These are phyloP conservation scores for Chlorella sp. DNA, from an alignment of 139 green algal genomes.

Conservation along the genomic window DNA sequence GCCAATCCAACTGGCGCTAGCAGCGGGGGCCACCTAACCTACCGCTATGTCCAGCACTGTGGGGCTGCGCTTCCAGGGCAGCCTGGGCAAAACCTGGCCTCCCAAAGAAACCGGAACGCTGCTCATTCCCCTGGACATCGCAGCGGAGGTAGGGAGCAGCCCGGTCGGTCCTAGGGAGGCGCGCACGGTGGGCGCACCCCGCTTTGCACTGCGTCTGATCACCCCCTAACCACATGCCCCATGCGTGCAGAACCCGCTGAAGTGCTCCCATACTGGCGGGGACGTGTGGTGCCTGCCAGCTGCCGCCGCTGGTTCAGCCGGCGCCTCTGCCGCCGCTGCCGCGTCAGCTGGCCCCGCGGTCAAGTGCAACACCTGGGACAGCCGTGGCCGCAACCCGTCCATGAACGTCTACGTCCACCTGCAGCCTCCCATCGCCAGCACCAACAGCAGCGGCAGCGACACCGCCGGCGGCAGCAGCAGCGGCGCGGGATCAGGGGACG, in stretches of 20 bases:
- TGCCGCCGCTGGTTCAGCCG: neutral
- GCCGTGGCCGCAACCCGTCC: slow-evolving; percentile 15
- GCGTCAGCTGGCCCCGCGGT: neutral
- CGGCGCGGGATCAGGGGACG: neutral
- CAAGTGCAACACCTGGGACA: slow-evolving; percentile 29
- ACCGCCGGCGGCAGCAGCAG: neutral
- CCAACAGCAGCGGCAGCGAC: neutral
- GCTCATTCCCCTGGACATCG: neutral
- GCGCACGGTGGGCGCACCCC: neutral
- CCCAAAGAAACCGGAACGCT: neutral
- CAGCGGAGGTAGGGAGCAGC: neutral
- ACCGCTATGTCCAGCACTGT: neutral
- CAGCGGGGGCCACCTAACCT: neutral
- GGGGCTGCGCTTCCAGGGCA: neutral
- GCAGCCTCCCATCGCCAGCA: neutral
- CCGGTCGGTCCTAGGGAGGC: neutral
- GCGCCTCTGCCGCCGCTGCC: neutral
- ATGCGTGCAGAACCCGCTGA: neutral
- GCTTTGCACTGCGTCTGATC: neutral
- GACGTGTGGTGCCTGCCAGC: neutral
- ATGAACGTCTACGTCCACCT: slow-evolving; percentile 26
- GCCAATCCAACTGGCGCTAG: too few relatives aligned
- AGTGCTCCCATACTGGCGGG: slow-evolving; percentile 1
- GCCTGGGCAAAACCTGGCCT: neutral
- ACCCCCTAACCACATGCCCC: too few relatives aligned